Evolutionary conservation across 148 eudicot species (phyloP).

Genomic region (Pharnaceum exiguum): DNA sequence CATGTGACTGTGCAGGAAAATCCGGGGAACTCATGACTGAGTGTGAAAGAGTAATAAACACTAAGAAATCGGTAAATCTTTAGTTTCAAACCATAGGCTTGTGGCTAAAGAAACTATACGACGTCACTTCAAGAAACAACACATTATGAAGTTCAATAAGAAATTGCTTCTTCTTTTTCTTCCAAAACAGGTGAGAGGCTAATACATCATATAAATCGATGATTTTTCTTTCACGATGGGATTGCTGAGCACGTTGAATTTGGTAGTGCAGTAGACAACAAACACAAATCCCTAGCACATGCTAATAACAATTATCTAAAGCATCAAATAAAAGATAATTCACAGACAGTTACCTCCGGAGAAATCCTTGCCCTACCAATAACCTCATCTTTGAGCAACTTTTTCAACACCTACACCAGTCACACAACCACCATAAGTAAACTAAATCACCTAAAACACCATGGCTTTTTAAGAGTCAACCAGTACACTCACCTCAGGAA

Average conservation of each 20-base stretch:
- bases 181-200: no score
- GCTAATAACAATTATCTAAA: neutral
- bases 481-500: conserved; percentile 66
- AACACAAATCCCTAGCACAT: neutral
- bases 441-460: neutral
- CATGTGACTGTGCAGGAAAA: conserved; percentile 40
- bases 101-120: no score
- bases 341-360: conserved; percentile 44
- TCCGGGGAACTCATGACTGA: neutral
- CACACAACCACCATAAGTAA: neutral
- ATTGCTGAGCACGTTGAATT: no score
- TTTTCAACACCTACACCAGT: conserved; percentile 67
- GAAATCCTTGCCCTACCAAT: conserved; percentile 69
- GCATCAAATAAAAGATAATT: neutral
- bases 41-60: neutral
- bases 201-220: no score
- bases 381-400: conserved; percentile 66
- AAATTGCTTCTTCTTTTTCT: no score
- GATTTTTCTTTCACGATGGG: no score
- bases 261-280: no score
- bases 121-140: no score
- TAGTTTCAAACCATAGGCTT: no score
- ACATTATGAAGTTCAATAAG: no score
- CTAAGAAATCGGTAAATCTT: neutral
- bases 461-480: neutral